These are phyloP conservation scores for Vickermania spadyakhi DNA, from an alignment of 208 protist species.

Conservation along the genomic window DNA sequence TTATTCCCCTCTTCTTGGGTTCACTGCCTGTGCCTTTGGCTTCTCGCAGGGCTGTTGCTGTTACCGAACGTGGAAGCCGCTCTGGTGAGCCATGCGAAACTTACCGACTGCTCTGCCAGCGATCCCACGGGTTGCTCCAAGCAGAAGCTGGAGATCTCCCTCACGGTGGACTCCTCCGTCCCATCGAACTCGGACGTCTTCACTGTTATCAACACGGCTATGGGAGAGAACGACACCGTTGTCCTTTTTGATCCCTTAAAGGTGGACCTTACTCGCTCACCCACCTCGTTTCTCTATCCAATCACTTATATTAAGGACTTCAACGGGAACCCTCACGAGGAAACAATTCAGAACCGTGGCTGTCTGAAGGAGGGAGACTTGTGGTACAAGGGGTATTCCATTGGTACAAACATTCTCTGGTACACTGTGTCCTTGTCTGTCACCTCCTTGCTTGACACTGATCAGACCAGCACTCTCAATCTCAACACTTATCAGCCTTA, in stretches of 20 bases:
- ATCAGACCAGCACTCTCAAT: not conserved
- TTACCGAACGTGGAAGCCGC: not conserved
- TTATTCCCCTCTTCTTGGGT: not conserved
- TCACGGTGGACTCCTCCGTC: not conserved
- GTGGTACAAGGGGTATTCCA: conserved; percentile 25
- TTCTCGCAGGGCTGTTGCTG: too few relatives aligned
- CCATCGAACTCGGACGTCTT: not conserved
- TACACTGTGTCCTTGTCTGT: conserved; percentile 14
- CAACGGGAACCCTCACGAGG: not conserved
- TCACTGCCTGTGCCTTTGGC: not conserved
- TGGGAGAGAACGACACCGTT: not conserved
- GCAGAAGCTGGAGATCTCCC: not conserved
- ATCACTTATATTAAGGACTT: not conserved
- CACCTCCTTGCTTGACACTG: not conserved
- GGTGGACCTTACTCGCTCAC: not conserved
- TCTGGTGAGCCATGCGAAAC: not conserved
- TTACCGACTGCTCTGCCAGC: not conserved
- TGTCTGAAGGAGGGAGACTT: conserved; percentile 22
- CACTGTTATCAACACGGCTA: not conserved
- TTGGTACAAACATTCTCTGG: conserved; percentile 8
- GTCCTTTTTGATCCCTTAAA: not conserved
- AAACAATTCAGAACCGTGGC: not conserved
- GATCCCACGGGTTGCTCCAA: not conserved
- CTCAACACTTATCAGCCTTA: not conserved
- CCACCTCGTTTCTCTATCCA: not conserved